phyloP scores from a whole-genome alignment of 345 rosid species.

The Heritiera littoralis region DNA sequence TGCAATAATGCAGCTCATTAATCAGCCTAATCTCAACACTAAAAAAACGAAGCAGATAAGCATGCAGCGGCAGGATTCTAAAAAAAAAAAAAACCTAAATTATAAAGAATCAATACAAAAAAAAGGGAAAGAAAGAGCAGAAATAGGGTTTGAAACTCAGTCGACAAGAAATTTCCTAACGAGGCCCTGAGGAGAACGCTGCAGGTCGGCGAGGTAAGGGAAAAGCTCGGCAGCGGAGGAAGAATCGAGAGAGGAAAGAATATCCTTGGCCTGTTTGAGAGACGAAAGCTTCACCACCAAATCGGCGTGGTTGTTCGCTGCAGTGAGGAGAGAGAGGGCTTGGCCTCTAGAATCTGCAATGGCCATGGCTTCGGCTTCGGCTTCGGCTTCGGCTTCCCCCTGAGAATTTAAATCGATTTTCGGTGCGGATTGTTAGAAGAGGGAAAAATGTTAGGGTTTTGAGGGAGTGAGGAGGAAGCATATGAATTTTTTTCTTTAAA shows the following conservation, averaged over 20 bases:
- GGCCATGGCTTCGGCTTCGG: constrained; percentile 28
- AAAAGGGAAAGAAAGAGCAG: neutral
- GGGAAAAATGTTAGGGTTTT: constrained; percentile 18
- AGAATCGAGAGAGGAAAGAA: constrained; percentile 62
- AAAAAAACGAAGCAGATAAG: neutral
- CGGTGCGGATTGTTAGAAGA: neutral
- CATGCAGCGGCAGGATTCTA: neutral
- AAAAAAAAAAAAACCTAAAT: constrained; percentile 22
- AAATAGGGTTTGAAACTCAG: constrained; percentile 63
- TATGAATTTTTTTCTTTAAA: neutral
- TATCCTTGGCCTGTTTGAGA: constrained; percentile 72
- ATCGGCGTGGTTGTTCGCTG: constrained; percentile 78
- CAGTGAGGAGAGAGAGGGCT: constrained; percentile 76
- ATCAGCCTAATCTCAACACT: neutral
- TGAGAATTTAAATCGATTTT: neutral
- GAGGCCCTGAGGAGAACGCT: constrained; percentile 67
- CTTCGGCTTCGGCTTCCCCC: neutral
- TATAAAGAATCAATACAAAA: neutral
- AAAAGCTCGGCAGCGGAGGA: constrained; percentile 73
- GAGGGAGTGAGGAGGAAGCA: constrained; percentile 5
- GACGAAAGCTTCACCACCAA: constrained; percentile 91
- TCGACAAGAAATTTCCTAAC: constrained; percentile 72
- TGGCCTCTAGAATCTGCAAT: constrained; percentile 55
- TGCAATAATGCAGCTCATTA: neutral
- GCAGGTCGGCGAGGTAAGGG: constrained; percentile 78